Evolutionary conservation across 495 filamentous ascomycete genomes (phyloP).

Genomic region (Talaromyces thailandensis): DNA sequence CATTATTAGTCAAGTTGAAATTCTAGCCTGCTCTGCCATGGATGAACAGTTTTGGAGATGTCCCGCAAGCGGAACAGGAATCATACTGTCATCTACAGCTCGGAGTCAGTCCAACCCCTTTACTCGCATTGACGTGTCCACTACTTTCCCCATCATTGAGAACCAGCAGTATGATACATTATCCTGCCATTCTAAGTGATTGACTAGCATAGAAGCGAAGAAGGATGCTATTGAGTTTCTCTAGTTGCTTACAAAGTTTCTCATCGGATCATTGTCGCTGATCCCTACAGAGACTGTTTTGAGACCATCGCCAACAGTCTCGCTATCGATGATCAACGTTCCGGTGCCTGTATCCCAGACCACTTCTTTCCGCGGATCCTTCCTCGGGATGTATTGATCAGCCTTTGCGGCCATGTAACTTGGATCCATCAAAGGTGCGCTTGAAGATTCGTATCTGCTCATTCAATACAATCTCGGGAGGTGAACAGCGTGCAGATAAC

Average conservation of each 20-base stretch:
- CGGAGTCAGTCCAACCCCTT: slow-evolving; percentile 46
- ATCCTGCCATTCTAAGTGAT: no score
- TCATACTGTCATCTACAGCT: slow-evolving; percentile 56
- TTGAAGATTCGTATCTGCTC: slow-evolving; percentile 20
- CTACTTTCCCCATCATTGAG: slow-evolving; percentile 52
- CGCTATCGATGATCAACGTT: not conserved
- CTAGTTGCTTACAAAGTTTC: not conserved
- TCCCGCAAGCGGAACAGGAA: slow-evolving; percentile 44
- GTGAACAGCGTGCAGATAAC: slow-evolving; percentile 26
- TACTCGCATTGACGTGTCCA: slow-evolving; percentile 47
- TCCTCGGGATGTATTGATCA: slow-evolving; percentile 17
- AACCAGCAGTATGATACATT: slow-evolving; percentile 45
- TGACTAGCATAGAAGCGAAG: not conserved
- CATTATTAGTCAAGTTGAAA: not conserved
- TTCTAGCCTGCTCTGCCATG: slow-evolving; percentile 20
- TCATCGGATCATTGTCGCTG: not conserved
- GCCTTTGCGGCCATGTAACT: slow-evolving; percentile 31
- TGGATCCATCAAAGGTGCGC: slow-evolving; percentile 30
- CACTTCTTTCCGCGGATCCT: slow-evolving; percentile 13
- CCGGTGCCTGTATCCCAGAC: slow-evolving; percentile 13
- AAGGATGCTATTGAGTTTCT: not conserved
- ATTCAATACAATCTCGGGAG: slow-evolving; percentile 31
- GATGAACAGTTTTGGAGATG: slow-evolving; percentile 29
- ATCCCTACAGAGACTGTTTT: not conserved
- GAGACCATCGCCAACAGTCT: not conserved